phyloP scores from a whole-genome alignment of 2,329 filamentous ascomycete genomes.

The Metarhizium humberi region DNA sequence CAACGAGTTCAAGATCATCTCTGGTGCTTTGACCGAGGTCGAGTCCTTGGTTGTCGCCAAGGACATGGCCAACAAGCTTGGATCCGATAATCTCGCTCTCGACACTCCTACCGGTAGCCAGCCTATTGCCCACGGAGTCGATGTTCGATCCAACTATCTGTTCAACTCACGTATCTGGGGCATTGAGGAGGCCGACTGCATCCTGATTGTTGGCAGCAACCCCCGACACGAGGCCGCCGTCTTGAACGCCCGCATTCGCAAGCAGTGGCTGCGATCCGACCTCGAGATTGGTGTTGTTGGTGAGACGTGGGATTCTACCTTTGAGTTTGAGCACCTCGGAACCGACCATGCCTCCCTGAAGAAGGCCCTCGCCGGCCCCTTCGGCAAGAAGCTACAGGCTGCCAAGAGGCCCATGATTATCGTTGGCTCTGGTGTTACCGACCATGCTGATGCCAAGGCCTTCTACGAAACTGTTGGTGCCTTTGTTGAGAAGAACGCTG shows the following conservation, averaged over 20 bases:
- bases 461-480: constrained; percentile 84
- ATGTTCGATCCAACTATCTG: constrained; percentile 87
- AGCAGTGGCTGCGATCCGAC: constrained; percentile 94
- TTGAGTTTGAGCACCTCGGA: constrained; percentile 89
- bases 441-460: constrained; percentile 83
- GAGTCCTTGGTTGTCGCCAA: constrained; percentile 95
- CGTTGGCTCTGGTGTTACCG: constrained; percentile 82
- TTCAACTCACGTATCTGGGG: constrained; percentile 96
- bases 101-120: constrained; percentile 78
- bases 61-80: constrained; percentile 91
- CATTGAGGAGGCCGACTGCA: constrained; percentile 85
- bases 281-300: constrained; percentile 88
- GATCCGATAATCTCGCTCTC: constrained; percentile 89
- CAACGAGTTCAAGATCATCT: constrained; percentile 93
- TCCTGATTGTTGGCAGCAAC: constrained; percentile 92
- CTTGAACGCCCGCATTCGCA: constrained; percentile 91
- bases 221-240: constrained; percentile 91
- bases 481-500: constrained; percentile 89
- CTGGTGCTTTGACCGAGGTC: constrained; percentile 82
- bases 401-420: constrained; percentile 96
- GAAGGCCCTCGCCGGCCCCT: constrained; percentile 72
- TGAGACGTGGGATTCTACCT: constrained; percentile 85
- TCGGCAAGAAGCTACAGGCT: constrained; percentile 82
- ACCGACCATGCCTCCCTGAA: constrained; percentile 72
- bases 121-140: constrained; percentile 84